Conservation (phyloP, 192 early-diverging fungal genomes). For the Dissophora globulifera region DNA sequence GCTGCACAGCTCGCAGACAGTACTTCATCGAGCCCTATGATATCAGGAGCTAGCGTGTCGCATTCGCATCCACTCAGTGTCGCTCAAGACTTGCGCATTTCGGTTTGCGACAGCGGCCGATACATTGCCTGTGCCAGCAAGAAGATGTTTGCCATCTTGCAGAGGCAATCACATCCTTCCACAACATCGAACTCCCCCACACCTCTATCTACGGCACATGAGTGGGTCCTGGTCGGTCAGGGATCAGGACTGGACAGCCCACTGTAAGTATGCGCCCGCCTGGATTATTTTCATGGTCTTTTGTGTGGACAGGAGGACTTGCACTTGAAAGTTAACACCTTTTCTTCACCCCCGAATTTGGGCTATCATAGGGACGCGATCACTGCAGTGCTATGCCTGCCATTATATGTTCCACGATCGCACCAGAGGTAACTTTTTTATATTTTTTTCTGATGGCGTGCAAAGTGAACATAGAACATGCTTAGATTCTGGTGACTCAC, state of each 20-base stretch:
- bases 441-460: conserved; percentile 4
- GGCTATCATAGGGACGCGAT: conserved; percentile 54
- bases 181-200: no score
- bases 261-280: conserved; percentile 27
- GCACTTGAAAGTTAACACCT: neutral
- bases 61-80: conserved; percentile 33
- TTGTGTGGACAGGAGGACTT: no score
- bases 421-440: conserved; percentile 49
- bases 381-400: conserved; percentile 61
- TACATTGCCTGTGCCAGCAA: conserved; percentile 51
- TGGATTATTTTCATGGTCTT: no score
- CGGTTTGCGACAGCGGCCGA: conserved; percentile 45
- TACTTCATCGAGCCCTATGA: neutral
- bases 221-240: conserved; percentile 56
- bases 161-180: neutral
- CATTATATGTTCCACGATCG: conserved; percentile 61
- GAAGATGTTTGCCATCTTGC: conserved; percentile 43
- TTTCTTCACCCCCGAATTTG: neutral
- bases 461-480: no score
- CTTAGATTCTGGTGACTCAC: no score
- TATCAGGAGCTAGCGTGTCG: no score
- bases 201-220: no score
- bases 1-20: neutral
- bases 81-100: conserved; percentile 35
- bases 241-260: conserved; percentile 56